These are phyloP conservation scores for Suzukiozyma palmioleophila DNA, from an alignment of 1,139 yeast species.

Conservation along the genomic window DNA sequence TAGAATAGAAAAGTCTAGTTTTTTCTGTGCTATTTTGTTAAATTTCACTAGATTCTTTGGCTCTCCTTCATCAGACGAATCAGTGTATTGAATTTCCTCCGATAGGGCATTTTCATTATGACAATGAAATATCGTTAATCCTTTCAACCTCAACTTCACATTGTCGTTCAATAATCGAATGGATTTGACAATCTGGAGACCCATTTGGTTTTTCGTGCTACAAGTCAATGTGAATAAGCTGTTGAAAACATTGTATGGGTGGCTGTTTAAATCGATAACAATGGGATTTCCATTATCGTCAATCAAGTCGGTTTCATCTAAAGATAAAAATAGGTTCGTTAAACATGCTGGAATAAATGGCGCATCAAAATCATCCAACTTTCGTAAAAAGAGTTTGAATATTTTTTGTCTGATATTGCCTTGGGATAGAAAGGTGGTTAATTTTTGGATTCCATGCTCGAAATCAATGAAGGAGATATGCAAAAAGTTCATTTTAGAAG, in stretches of 20 bases:
- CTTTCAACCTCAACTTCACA: conserved; percentile 24
- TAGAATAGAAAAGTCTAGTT: conserved; percentile 19
- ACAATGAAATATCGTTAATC: conserved; percentile 31
- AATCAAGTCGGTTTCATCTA: conserved; percentile 25
- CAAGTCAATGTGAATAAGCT: conserved; percentile 29
- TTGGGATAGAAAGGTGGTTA: conserved; percentile 22
- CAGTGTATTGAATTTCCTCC: neutral
- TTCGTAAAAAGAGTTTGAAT: conserved; percentile 30
- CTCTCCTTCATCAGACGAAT: conserved; percentile 6
- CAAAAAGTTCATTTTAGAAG: conserved; percentile 25
- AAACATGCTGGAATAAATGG: conserved; percentile 27
- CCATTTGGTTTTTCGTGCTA: conserved; percentile 29
- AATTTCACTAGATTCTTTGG: conserved; percentile 8
- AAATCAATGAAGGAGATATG: conserved; percentile 34
- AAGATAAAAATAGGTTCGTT: conserved; percentile 30
- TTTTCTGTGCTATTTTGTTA: conserved; percentile 16
- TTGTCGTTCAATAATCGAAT: conserved; percentile 19
- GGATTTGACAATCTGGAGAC: conserved; percentile 24
- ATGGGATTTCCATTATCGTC: conserved; percentile 7
- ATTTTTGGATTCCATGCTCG: conserved; percentile 20
- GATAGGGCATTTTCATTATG: conserved; percentile 17
- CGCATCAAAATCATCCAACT: conserved; percentile 17
- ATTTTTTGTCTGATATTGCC: conserved; percentile 25
- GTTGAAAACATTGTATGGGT: conserved; percentile 20
- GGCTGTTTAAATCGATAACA: conserved; percentile 18